Conservation (phyloP, 257 asterid species). For the Marsdenia floribunda region DNA sequence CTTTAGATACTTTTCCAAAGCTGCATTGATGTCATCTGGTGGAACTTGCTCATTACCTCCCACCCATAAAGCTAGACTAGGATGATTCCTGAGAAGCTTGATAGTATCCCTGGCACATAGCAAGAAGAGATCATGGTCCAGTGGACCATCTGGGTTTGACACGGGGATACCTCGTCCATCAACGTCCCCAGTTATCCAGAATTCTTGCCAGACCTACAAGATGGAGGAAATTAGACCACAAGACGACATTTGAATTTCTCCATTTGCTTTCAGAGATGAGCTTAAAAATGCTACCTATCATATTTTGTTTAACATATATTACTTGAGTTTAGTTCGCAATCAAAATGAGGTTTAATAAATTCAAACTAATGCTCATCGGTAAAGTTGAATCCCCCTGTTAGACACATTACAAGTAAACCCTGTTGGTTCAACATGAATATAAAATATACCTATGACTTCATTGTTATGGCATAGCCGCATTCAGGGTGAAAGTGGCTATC, state of each 20-base stretch:
- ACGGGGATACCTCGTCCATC: conserved; percentile 93
- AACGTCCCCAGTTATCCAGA: conserved; percentile 95
- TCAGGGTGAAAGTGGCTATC: neutral
- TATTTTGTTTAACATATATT: neutral
- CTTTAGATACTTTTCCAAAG: conserved; percentile 57
- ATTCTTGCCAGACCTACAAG: conserved; percentile 98
- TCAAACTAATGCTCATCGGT: neutral
- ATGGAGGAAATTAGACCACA: conserved; percentile 3
- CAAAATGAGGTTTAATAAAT: neutral
- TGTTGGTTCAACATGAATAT: neutral
- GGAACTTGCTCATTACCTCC: conserved; percentile 99
- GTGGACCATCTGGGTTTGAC: conserved; percentile 86
- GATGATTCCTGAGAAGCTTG: conserved; percentile 87
- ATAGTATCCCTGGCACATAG: conserved; percentile 91
- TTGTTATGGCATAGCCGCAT: neutral
- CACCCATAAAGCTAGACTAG: conserved; percentile 98
- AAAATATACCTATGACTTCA: neutral
- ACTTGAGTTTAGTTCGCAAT: neutral
- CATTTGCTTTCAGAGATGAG: too few relatives aligned
- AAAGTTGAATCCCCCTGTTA: neutral
- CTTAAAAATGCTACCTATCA: neutral
- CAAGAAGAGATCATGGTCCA: conserved; percentile 88
- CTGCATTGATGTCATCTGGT: conserved; percentile 70
- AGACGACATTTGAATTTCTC: neutral
- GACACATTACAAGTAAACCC: neutral